A percentile compares a stretch with the other conserved stretches of the same genome.
phyloP scores from a whole-genome alignment of 148 eudicot species.

The Drosera capensis region DNA sequence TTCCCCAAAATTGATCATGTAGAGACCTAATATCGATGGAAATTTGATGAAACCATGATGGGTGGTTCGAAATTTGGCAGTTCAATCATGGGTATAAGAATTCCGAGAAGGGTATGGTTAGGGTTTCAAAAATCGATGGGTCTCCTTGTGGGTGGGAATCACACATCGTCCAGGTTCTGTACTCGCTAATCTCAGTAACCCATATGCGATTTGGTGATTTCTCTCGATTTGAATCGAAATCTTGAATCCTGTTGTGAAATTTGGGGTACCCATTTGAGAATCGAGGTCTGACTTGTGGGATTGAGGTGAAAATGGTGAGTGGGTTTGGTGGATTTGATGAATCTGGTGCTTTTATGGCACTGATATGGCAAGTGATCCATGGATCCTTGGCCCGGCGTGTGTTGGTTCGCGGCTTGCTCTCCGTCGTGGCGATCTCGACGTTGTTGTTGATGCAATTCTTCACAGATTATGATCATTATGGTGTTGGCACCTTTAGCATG shows the following conservation, averaged over 20 bases:
- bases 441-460: constrained; percentile 41
- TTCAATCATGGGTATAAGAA: not conserved
- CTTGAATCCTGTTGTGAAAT: not conserved
- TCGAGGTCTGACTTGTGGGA: not conserved
- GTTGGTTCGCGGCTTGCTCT: constrained; percentile 30
- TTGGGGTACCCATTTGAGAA: not conserved
- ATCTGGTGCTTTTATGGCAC: constrained; percentile 26
- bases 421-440: constrained; percentile 29
- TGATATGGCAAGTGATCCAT: constrained; percentile 59
- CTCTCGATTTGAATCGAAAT: constrained; percentile 1
- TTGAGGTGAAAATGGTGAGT: constrained; percentile 4
- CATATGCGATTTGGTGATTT: constrained; percentile 5
- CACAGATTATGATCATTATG: constrained; percentile 22
- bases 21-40: not conserved
- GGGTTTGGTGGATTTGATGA: constrained; percentile 11
- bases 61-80: not conserved
- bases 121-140: constrained; percentile 69
- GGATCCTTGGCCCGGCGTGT: constrained; percentile 48
- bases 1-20: no score
- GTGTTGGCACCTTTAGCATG: constrained; percentile 14
- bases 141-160: constrained; percentile 98
- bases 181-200: constrained; percentile 37
- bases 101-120: constrained; percentile 42
- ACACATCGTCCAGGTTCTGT: constrained; percentile 96
- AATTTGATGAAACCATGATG: not conserved